Percentiles rank a stretch among this genome's conserved stretches.
phyloP scores from a whole-genome alignment of 2,329 filamentous ascomycete species.

The Aspergillus brunneoviolaceus region DNA sequence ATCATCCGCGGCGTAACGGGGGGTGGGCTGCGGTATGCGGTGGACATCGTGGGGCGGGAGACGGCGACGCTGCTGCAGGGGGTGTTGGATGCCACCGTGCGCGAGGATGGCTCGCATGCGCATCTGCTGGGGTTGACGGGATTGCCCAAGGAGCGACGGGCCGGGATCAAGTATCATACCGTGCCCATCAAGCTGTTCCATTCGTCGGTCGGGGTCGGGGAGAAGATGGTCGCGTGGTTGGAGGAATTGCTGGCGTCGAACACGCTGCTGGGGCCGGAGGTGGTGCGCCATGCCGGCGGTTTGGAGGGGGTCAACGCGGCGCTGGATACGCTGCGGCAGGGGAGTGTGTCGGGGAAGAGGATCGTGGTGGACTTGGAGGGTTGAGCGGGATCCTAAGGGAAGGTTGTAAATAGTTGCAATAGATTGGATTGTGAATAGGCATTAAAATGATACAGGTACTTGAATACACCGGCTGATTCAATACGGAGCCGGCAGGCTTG shows the following conservation, averaged over 20 bases:
- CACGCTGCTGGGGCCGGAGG: slow-evolving; percentile 59
- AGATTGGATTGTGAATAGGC: no score
- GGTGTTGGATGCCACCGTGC: slow-evolving; percentile 42
- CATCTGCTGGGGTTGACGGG: slow-evolving; percentile 70
- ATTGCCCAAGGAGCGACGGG: slow-evolving; percentile 57
- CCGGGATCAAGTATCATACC: slow-evolving; percentile 57
- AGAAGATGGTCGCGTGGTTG: slow-evolving; percentile 64
- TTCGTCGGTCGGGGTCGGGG: slow-evolving; percentile 62
- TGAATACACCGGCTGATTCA: no score
- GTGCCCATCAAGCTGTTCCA: slow-evolving; percentile 78
- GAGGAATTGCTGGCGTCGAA: slow-evolving; percentile 61
- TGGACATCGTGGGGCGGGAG: slow-evolving; percentile 67
- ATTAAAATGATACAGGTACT: not conserved
- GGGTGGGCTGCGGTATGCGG: slow-evolving; percentile 61
- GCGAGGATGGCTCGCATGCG: slow-evolving; percentile 27
- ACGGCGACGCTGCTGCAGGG: slow-evolving; percentile 59
- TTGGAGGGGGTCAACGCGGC: slow-evolving; percentile 67
- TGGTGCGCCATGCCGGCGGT: slow-evolving; percentile 64
- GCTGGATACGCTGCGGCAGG: slow-evolving; percentile 64
- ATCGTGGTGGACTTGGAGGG: slow-evolving; percentile 56
- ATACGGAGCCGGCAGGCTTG: no score
- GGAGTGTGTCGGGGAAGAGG: slow-evolving; percentile 66
- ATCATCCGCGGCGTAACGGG: slow-evolving; percentile 62
- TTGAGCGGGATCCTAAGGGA: not conserved
- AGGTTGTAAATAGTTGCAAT: no score